Conservation (phyloP, 495 filamentous ascomycete genomes). For the Geoglossum glabrum region DNA sequence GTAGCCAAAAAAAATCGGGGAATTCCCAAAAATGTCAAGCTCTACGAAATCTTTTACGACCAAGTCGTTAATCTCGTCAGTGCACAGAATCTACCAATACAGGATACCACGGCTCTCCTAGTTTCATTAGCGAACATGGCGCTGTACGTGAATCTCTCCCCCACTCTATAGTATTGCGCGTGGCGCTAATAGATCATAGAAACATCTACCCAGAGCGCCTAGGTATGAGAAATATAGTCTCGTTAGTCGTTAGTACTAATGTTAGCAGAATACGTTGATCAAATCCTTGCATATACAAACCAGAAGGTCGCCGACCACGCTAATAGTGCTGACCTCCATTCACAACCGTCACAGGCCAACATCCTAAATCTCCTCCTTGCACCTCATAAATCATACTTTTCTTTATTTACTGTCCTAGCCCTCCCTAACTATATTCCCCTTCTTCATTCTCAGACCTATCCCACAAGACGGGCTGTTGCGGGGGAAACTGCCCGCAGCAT, state of each 20-base stretch:
- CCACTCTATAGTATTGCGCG: background rate
- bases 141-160: slow-evolving; percentile 28
- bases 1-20: slow-evolving; percentile 36
- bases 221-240: slow-evolving; percentile 11
- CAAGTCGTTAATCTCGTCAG: slow-evolving; percentile 87
- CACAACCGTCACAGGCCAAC: slow-evolving; percentile 65
- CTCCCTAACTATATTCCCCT: slow-evolving; percentile 82
- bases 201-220: slow-evolving; percentile 85
- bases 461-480: slow-evolving; percentile 75
- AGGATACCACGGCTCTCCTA: slow-evolving; percentile 80
- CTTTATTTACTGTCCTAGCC: slow-evolving; percentile 80
- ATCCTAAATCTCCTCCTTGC: slow-evolving; percentile 73
- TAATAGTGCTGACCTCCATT: slow-evolving; percentile 87
- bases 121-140: slow-evolving; percentile 86
- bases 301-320: slow-evolving; percentile 75
- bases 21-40: slow-evolving; percentile 64
- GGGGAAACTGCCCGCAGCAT: slow-evolving; percentile 65
- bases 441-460: slow-evolving; percentile 79
- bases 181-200: slow-evolving; percentile 14
- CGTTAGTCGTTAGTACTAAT: slow-evolving; percentile 1
- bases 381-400: slow-evolving; percentile 74
- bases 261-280: slow-evolving; percentile 67
- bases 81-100: slow-evolving; percentile 73
- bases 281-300: slow-evolving; percentile 74
- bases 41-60: slow-evolving; percentile 95